phyloP scores from a whole-genome alignment of 306 rosid species.

The Quercus parvula region DNA sequence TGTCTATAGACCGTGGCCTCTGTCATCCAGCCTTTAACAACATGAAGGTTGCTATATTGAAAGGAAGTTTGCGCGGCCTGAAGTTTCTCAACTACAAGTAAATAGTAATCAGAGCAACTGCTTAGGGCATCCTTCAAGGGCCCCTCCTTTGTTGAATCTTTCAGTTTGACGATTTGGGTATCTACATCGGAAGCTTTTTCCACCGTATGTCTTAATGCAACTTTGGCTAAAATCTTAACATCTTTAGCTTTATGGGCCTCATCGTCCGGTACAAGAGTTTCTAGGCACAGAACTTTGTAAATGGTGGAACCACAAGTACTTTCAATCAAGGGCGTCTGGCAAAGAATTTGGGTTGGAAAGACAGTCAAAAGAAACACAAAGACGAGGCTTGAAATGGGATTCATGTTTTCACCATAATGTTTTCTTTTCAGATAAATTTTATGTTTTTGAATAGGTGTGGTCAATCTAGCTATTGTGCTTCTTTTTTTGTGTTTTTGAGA shows the following conservation, averaged over 20 bases:
- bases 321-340: not conserved
- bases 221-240: not conserved
- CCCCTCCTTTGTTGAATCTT: too few relatives aligned
- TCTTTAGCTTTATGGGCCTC: not conserved
- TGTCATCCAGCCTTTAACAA: not conserved
- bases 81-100: not conserved
- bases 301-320: not conserved
- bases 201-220: not conserved
- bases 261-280: not conserved
- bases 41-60: not conserved
- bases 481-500: too few relatives aligned
- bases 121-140: not conserved
- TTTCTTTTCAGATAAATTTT: too few relatives aligned
- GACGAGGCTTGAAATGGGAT: not conserved
- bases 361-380: not conserved
- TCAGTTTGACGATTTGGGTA: not conserved
- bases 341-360: not conserved
- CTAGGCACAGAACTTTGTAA: not conserved
- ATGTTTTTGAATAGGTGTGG: not conserved
- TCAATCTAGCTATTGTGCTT: too few relatives aligned
- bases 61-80: not conserved
- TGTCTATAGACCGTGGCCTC: not conserved
- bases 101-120: slow-evolving; percentile 1
- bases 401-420: not conserved
- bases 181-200: not conserved